Percentiles rank a stretch among this genome's conserved stretches.
Conservation (phyloP, 257 asterid species). For the Coffea eugenioides region DNA sequence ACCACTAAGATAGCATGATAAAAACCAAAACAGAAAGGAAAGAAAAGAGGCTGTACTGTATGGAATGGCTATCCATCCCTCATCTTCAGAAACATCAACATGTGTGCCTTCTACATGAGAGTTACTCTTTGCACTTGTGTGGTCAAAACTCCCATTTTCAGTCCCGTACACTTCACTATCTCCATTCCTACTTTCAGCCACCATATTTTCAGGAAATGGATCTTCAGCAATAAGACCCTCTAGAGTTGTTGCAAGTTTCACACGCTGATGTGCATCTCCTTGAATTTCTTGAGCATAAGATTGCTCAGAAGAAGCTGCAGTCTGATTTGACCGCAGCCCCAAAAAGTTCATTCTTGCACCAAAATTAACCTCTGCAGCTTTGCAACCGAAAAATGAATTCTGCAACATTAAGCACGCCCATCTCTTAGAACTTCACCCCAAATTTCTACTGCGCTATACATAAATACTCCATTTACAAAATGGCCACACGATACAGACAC, state of each 20-base stretch:
- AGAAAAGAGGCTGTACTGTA: constrained; percentile 44
- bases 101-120: constrained; percentile 49
- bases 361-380: constrained; percentile 9
- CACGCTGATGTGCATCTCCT: constrained; percentile 32
- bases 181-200: constrained; percentile 38
- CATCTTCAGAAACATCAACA: constrained; percentile 69
- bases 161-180: constrained; percentile 41
- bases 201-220: constrained; percentile 34
- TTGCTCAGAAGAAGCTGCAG: constrained; percentile 57
- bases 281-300: constrained; percentile 51
- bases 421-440: background rate
- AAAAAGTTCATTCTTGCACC: constrained; percentile 76
- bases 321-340: constrained; percentile 84
- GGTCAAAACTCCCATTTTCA: constrained; percentile 41
- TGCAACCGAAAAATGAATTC: background rate
- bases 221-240: constrained; percentile 73
- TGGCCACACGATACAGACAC: background rate
- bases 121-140: constrained; percentile 37
- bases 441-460: background rate
- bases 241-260: constrained; percentile 44
- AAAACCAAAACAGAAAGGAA: constrained; percentile 17
- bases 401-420: constrained; percentile 11
- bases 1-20: background rate
- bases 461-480: background rate
- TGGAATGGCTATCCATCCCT: constrained; percentile 78